A percentile compares a stretch with the other conserved stretches of the same genome.
phyloP scores from a whole-genome alignment of 75 land plant genomes.

The Pinus taeda region DNA sequence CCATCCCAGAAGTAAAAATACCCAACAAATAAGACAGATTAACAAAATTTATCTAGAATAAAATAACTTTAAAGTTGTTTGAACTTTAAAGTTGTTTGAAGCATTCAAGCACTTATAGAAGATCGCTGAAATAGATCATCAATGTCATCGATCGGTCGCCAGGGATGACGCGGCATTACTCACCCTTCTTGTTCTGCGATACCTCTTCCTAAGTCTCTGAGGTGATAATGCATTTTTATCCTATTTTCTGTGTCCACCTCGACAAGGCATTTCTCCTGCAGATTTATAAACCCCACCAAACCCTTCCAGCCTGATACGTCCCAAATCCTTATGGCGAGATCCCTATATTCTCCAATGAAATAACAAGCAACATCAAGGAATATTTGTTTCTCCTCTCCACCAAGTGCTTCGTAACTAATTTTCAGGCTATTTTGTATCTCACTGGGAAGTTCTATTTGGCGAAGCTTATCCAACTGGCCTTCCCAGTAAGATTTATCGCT shows the following conservation, averaged over 20 bases:
- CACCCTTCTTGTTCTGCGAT: neutral
- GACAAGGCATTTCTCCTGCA: neutral
- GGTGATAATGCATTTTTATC: neutral
- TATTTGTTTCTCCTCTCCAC: neutral
- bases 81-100: too few relatives aligned
- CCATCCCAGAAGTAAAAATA: too few relatives aligned
- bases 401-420: neutral
- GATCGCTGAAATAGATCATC: neutral
- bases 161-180: neutral
- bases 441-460: neutral
- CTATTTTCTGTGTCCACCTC: neutral
- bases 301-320: constrained; percentile 1
- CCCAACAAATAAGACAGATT: too few relatives aligned
- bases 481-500: neutral
- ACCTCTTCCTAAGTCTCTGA: neutral
- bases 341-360: neutral
- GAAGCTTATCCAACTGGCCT: neutral
- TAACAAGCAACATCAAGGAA: neutral
- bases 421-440: neutral
- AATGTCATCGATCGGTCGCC: neutral
- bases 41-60: too few relatives aligned
- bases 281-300: neutral
- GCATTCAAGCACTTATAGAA: too few relatives aligned
- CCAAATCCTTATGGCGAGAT: neutral
- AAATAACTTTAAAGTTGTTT: too few relatives aligned